Evolutionary conservation across 208 protist genomes (phyloP), one percentile per base, ranked within the genome.

Genomic region (Trypanosoma brucei): DNA sequence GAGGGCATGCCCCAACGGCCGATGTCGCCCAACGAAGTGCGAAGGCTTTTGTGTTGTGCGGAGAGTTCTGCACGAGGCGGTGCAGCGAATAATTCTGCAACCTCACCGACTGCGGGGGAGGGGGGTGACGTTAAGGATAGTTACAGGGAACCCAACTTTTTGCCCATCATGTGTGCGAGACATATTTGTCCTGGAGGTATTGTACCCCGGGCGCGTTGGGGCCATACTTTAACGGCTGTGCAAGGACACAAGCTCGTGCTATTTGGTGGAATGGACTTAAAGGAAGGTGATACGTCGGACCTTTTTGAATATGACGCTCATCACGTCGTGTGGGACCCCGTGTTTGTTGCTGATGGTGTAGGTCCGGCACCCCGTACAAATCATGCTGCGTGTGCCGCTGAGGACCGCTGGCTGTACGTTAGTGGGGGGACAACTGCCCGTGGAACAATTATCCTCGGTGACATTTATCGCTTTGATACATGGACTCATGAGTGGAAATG

Each of bases 161-260:
- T 93, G 39, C 83, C 83, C 2, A 66, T 93, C 46, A 90, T 93
- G 86, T 91, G 84, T 58, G 83, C 86, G 3, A 75, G 83, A 30
- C 87, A 89, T 55, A 75, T 93, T 30, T 73, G 71, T 44, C 79
- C 81, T 2, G 72, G 68, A 0, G 86, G 86, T 30, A 65, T 93
- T 36, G 78, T 68, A 3, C 86, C 86, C 14, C 60, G 69, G 0
- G 72, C 72, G 0, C 76, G 81, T 34, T 93, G 82, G 83, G 86
- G 86, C 36, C 83, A 91, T 73, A 85, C 84, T 1, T 66, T 93
- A 13, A 91, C 86, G 0, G 59, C 81, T 13, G 72, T 93, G 31
- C 68, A 45, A 14, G 69, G 59, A 30, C 61, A 78, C 3, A 70
- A 72, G 42, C 67, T 93, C 22, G 60, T 84, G 14, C 53, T 87